A percentile compares a stretch with the other conserved stretches of the same genome.
Conservation (phyloP, 495 filamentous ascomycete species). For the Podospora tetraspora region DNA sequence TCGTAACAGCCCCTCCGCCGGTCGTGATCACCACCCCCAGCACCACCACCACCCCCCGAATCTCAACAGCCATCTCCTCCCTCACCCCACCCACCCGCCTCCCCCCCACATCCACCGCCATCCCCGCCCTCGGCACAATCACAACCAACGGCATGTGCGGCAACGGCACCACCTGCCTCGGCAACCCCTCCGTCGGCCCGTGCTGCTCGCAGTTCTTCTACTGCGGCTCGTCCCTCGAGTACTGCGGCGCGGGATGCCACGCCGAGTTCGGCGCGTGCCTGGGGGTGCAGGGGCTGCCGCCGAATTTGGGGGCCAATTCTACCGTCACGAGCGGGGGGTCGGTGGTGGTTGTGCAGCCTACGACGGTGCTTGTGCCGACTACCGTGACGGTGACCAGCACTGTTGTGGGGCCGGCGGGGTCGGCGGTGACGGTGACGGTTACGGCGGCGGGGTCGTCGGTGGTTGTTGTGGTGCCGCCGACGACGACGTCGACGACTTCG, state of each 20-base stretch:
- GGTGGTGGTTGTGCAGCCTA: not conserved
- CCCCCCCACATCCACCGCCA: slow-evolving; percentile 2
- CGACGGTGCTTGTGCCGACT: not conserved
- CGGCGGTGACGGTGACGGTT: not conserved
- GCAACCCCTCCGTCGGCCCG: slow-evolving; percentile 23
- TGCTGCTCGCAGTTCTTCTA: slow-evolving; percentile 47
- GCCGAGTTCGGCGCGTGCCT: slow-evolving; percentile 36
- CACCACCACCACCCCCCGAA: not conserved
- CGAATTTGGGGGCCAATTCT: slow-evolving; percentile 11
- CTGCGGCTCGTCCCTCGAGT: slow-evolving; percentile 45
- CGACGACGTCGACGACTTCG: slow-evolving; percentile 1
- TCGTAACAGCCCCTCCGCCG: not conserved
- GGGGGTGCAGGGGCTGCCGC: slow-evolving; percentile 11
- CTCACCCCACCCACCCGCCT: not conserved
- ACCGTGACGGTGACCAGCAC: not conserved
- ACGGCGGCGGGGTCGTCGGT: not conserved
- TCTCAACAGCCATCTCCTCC: slow-evolving; percentile 4
- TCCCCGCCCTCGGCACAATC: slow-evolving; percentile 14
- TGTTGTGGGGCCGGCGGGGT: no score
- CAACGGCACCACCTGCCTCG: slow-evolving; percentile 33
- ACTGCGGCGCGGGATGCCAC: slow-evolving; percentile 51
- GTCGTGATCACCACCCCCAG: not conserved
- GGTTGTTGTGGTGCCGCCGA: not conserved
- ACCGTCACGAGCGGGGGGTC: not conserved
- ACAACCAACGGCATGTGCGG: slow-evolving; percentile 34